Evolutionary conservation across 2,329 filamentous ascomycete species (phyloP).

Genomic region (Colletotrichum sp.): DNA sequence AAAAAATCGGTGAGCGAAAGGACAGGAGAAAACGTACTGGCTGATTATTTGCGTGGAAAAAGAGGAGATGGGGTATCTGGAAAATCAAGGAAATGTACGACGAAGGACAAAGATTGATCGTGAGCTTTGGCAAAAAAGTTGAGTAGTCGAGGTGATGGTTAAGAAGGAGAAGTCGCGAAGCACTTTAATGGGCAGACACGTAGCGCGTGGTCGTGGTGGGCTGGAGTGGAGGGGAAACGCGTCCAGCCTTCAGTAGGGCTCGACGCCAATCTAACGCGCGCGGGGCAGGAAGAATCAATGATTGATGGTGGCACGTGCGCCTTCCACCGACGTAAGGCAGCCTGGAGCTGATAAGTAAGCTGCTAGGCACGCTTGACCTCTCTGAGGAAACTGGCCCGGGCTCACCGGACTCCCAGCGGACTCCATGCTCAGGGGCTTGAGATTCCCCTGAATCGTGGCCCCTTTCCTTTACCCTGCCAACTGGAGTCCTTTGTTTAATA

Average conservation of each 20-base stretch:
- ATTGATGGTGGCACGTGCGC: conserved; percentile 7
- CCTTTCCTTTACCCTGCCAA: conserved; percentile 2
- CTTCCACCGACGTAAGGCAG: neutral
- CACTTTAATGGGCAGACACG: conserved; percentile 38
- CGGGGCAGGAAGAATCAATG: neutral
- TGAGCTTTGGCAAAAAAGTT: neutral
- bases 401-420: neutral
- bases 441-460: conserved; percentile 9
- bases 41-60: neutral
- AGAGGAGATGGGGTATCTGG: conserved; percentile 12
- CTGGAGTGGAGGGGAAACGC: conserved; percentile 28
- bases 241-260: conserved; percentile 26
- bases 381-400: conserved; percentile 12
- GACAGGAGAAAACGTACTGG: neutral
- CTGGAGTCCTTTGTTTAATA: neutral
- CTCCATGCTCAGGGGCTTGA: neutral
- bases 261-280: conserved; percentile 35
- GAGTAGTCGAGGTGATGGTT: conserved; percentile 7
- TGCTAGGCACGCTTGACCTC: neutral
- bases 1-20: neutral
- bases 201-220: conserved; percentile 27
- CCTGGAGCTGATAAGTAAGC: neutral
- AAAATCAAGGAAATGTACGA: neutral
- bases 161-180: conserved; percentile 23
- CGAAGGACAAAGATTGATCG: neutral